A percentile compares a stretch with the other conserved stretches of the same genome.
These are phyloP conservation scores for Boletus rubroflammeus DNA, from an alignment of 768 basidiomycete genomes.

Conservation along the genomic window DNA sequence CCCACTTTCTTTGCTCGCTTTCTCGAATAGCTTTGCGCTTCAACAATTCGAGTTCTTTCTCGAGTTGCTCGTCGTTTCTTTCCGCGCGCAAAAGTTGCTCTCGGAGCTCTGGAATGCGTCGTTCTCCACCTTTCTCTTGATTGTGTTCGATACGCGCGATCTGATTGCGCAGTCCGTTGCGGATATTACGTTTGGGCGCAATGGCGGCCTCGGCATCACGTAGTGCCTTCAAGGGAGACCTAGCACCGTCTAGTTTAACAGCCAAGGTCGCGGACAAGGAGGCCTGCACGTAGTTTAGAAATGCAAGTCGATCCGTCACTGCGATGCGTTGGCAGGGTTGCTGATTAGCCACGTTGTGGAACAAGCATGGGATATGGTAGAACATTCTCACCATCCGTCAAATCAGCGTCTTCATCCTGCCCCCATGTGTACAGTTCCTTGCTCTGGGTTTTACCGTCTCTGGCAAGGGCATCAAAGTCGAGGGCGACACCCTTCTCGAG, in stretches of 20 bases:
- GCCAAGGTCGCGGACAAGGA: conserved; percentile 61
- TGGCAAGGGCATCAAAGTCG: conserved; percentile 63
- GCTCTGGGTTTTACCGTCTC: conserved; percentile 68
- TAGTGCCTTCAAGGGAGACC: conserved; percentile 64
- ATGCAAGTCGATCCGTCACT: conserved; percentile 82
- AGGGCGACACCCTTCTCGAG: conserved; percentile 73
- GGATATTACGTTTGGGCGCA: conserved; percentile 58
- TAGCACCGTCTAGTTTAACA: conserved; percentile 57
- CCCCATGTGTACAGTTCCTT: conserved; percentile 88
- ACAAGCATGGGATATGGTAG: neutral
- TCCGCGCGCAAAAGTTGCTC: conserved; percentile 66
- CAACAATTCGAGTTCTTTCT: conserved; percentile 67
- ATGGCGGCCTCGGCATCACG: conserved; percentile 66
- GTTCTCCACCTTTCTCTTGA: conserved; percentile 60
- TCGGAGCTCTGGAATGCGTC: conserved; percentile 65
- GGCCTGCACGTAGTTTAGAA: conserved; percentile 74
- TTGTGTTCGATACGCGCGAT: conserved; percentile 64
- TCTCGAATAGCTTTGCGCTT: conserved; percentile 75
- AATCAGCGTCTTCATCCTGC: conserved; percentile 62
- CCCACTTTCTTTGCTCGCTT: conserved; percentile 76
- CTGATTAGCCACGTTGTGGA: neutral
- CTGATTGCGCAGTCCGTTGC: conserved; percentile 54
- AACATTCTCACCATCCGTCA: conserved; percentile 65
- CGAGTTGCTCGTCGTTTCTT: conserved; percentile 57
- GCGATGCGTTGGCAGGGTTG: conserved; percentile 3